Evolutionary conservation across 225 moss, liverwort and hornwort genomes (phyloP).

Genomic region (Physcomitrellopsis africana): DNA sequence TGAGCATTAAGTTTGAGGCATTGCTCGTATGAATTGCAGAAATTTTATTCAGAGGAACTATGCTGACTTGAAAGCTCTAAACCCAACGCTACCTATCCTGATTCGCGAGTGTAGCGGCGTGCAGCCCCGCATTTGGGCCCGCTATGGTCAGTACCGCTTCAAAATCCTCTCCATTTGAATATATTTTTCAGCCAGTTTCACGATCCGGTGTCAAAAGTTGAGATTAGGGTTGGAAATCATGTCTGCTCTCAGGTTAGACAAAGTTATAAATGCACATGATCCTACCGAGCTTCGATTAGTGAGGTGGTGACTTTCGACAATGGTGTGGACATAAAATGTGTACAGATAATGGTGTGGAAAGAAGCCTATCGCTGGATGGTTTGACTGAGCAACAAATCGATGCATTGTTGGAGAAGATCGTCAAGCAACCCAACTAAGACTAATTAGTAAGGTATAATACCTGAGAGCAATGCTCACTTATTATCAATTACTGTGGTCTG

Average conservation of each 20-base stretch:
- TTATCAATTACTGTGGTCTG: not conserved
- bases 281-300: not conserved
- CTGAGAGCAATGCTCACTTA: not conserved
- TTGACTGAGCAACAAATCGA: slow-evolving; percentile 72
- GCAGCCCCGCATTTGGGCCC: slow-evolving; percentile 91
- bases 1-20: not conserved
- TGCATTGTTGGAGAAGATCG: slow-evolving; percentile 71
- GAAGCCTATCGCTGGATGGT: slow-evolving; percentile 71
- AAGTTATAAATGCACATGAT: not conserved
- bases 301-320: not conserved
- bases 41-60: slow-evolving; percentile 80
- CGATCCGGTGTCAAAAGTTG: not conserved
- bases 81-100: slow-evolving; percentile 82
- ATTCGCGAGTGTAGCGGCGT: slow-evolving; percentile 87
- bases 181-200: not conserved
- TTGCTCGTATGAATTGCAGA: slow-evolving; percentile 36
- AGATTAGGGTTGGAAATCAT: slow-evolving; percentile 4
- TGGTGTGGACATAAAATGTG: not conserved
- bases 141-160: slow-evolving; percentile 61
- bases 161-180: not conserved
- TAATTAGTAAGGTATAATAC: slow-evolving; percentile 16
- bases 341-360: slow-evolving; percentile 82
- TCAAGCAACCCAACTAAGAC: slow-evolving; percentile 30
- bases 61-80: slow-evolving; percentile 81
- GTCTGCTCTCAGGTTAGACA: not conserved